Evolutionary conservation across 257 asterid species (phyloP).

Genomic region (Ballota nigra): DNA sequence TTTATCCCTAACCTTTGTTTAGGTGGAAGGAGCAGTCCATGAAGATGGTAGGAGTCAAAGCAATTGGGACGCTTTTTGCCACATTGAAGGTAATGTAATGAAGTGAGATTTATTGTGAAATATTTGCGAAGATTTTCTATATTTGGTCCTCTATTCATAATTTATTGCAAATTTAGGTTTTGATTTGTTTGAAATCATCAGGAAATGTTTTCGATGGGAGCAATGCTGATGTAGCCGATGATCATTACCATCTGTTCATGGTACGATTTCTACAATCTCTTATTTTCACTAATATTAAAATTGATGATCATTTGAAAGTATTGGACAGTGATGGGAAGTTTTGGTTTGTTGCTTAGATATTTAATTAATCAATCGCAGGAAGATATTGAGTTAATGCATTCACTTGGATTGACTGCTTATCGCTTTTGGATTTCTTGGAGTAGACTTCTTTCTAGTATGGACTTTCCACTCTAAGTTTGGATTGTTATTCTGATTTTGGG

Average conservation of each 20-base stretch:
- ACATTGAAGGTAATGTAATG: conserved; percentile 39
- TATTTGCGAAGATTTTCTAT: not conserved
- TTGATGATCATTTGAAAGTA: not conserved
- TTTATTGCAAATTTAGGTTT: not conserved
- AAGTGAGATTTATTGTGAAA: not conserved
- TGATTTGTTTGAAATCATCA: conserved; percentile 13
- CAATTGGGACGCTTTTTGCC: conserved; percentile 76
- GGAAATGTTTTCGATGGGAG: conserved; percentile 55
- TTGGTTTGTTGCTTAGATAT: not conserved
- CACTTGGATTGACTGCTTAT: conserved; percentile 64
- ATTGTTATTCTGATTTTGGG: not conserved
- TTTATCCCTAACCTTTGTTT: not conserved
- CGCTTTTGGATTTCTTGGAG: conserved; percentile 88
- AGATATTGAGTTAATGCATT: conserved; percentile 64
- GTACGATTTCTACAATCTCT: conserved; percentile 36
- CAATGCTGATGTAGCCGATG: conserved; percentile 64
- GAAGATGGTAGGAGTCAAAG: conserved; percentile 69
- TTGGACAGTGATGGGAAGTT: not conserved
- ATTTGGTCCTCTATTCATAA: not conserved
- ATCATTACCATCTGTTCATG: conserved; percentile 79
- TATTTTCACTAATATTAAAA: not conserved
- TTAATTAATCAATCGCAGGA: conserved; percentile 42
- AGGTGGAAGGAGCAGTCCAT: conserved; percentile 5
- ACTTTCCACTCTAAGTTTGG: not conserved
- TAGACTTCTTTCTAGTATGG: conserved; percentile 75